Evolutionary conservation across 192 early-diverging fungal species (phyloP), one percentile per base, ranked within the genome.

Genomic region (Allomyces macrogynus): DNA sequence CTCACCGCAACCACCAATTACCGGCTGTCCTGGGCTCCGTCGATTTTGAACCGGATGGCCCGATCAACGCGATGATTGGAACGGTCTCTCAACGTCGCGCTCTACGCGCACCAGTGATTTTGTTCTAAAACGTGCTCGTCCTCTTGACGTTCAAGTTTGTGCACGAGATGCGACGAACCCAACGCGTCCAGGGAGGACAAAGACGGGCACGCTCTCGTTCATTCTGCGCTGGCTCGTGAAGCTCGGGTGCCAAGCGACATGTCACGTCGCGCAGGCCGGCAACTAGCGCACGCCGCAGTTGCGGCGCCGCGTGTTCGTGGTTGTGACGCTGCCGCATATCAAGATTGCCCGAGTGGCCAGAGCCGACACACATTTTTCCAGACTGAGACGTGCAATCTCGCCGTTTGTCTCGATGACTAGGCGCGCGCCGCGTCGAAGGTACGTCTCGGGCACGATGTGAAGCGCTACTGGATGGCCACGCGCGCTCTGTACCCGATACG

Each of bases 81-180:
- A 85, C 81, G 22, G 74, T 80, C 70, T 87, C 24, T 79, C 79
- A n/a, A 84, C 66, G 84, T 86, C 49, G 86, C 86, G 26, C 81
- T 85, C 64, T 86, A 85, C 66, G 23, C 84, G 84, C 10, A 65
- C n/a, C 73, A 9, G 86, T 80, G 61, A 84, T 87, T 64, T 62
- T 87, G 64, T 68, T 86, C 23, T 84, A 87, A 63, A 87, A 87
- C 67, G 86, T 87, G n/a, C 70, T 75, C 0, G 84, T 80, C 7
- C 68, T 87, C 68, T 44, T 80, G 8, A 64, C 63, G 62, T 86
- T 79, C 68, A 69, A 66, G 9, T 72, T 83, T n/a, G 84, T n/a
- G n/a, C n/a, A 81, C 10, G 82, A 81, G 10, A 81, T 63, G 71
- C 70, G 16, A 81, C 82, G 4, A 67, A 64, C n/a, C 2, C 68